Conservation (phyloP, 2,329 filamentous ascomycete genomes). For the Emmonsiellopsis sp. region DNA sequence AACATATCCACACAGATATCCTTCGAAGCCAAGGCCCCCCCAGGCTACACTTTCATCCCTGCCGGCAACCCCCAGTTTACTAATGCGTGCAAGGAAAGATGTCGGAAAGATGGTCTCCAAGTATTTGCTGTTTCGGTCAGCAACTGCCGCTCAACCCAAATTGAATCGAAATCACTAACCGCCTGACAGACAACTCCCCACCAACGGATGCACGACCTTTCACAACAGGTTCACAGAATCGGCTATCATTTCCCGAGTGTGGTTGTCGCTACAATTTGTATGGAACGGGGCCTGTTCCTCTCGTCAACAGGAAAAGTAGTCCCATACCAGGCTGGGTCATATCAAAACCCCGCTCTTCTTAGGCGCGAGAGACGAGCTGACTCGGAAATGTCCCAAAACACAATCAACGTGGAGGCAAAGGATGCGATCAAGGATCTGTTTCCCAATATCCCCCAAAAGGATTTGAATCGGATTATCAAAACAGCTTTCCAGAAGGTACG, state of each 20-base stretch:
- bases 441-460: conserved; percentile 51
- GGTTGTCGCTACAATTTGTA: conserved; percentile 50
- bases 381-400: conserved; percentile 32
- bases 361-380: conserved; percentile 14
- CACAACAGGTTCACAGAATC: conserved; percentile 52
- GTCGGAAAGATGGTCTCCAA: conserved; percentile 44
- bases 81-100: conserved; percentile 51
- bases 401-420: conserved; percentile 48
- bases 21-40: conserved; percentile 46
- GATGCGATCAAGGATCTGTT: conserved; percentile 54
- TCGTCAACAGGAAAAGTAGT: conserved; percentile 40
- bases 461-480: conserved; percentile 49
- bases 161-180: conserved; percentile 4
- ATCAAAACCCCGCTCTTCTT: conserved; percentile 13
- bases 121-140: conserved; percentile 54
- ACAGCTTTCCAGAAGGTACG: conserved; percentile 52
- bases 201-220: conserved; percentile 43
- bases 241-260: conserved; percentile 55
- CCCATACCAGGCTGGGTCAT: conserved; percentile 23
- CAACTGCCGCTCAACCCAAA: conserved; percentile 6
- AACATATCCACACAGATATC: conserved; percentile 36
- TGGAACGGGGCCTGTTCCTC: conserved; percentile 37
- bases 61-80: conserved; percentile 53
- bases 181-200: conserved; percentile 40
- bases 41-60: conserved; percentile 53